phyloP scores from a whole-genome alignment of 2,329 filamentous ascomycete genomes.

The Hypoxylon sp. region DNA sequence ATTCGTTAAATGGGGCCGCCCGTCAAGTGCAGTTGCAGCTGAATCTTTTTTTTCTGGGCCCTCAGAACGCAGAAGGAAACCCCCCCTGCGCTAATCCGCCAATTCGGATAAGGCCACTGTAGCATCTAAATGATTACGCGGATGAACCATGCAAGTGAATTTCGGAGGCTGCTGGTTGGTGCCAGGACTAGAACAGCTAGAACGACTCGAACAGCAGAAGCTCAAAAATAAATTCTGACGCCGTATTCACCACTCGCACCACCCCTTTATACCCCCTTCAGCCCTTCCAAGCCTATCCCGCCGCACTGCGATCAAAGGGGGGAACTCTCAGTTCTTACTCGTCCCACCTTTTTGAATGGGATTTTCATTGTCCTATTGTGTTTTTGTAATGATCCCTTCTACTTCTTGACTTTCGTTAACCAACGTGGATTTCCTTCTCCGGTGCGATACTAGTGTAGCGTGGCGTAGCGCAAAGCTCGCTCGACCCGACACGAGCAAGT shows the following conservation, averaged over 20 bases:
- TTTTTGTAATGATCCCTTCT: conserved; percentile 60
- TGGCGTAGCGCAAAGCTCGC: conserved; percentile 42
- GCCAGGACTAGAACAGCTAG: conserved; percentile 2
- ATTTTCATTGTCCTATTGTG: conserved; percentile 46
- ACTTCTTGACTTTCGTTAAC: conserved; percentile 62
- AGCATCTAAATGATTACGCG: conserved; percentile 49
- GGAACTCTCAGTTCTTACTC: conserved; percentile 29
- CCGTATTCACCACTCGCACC: conserved; percentile 32
- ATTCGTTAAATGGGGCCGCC: conserved; percentile 18
- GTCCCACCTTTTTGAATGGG: conserved; percentile 47
- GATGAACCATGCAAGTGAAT: conserved; percentile 36
- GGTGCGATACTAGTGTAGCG: conserved; percentile 38
- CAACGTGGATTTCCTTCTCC: conserved; percentile 46
- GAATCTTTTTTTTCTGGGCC: conserved; percentile 37
- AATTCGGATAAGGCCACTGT: conserved; percentile 56
- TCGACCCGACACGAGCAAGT: conserved; percentile 32
- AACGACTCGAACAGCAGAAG: conserved; percentile 17
- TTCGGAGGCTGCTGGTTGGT: conserved; percentile 27
- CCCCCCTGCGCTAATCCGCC: conserved; percentile 45
- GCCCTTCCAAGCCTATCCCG: conserved; percentile 24
- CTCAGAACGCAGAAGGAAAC: conserved; percentile 1
- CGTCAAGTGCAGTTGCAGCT: conserved; percentile 29
- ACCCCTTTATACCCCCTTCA: conserved; percentile 23
- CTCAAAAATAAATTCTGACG: conserved; percentile 43
- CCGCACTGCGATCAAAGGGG: conserved; percentile 39